phyloP scores from a whole-genome alignment of 768 basidiomycete species.

The Leccinellum albellum region DNA sequence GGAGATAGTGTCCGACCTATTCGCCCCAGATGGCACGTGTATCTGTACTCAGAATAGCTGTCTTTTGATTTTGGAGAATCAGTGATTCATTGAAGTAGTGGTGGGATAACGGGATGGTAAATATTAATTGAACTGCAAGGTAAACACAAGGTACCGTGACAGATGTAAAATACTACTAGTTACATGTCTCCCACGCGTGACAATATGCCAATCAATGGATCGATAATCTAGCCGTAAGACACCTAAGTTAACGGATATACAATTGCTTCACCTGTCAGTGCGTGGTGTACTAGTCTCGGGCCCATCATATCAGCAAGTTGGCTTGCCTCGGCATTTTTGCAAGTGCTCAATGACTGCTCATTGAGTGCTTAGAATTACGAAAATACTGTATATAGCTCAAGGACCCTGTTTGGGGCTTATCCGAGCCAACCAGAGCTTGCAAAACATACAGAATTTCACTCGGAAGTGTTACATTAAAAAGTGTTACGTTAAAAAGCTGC shows the following conservation, averaged over 20 bases:
- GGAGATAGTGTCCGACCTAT: slow-evolving; percentile 69
- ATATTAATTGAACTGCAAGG: slow-evolving; percentile 38
- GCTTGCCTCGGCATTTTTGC: too few relatives aligned
- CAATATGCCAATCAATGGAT: neutral
- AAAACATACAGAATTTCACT: too few relatives aligned
- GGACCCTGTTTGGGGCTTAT: too few relatives aligned
- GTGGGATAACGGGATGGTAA: neutral
- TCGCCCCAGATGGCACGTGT: slow-evolving; percentile 57
- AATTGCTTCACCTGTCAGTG: neutral
- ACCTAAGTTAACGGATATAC: neutral
- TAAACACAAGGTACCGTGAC: slow-evolving; percentile 74
- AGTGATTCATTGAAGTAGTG: slow-evolving; percentile 36
- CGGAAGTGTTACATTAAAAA: too few relatives aligned
- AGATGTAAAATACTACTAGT: slow-evolving; percentile 42
- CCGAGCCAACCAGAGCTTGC: too few relatives aligned
- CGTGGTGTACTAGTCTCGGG: too few relatives aligned
- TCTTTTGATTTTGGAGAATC: neutral
- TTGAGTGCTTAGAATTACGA: too few relatives aligned
- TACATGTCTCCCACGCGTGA: slow-evolving; percentile 1
- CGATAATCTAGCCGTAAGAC: neutral
- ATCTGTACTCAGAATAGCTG: neutral
- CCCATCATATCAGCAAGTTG: too few relatives aligned
- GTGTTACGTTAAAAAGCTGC: too few relatives aligned
- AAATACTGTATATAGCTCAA: too few relatives aligned
- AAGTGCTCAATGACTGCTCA: too few relatives aligned